Conservation (phyloP, 495 filamentous ascomycete genomes). For the Talaromyces liani region DNA sequence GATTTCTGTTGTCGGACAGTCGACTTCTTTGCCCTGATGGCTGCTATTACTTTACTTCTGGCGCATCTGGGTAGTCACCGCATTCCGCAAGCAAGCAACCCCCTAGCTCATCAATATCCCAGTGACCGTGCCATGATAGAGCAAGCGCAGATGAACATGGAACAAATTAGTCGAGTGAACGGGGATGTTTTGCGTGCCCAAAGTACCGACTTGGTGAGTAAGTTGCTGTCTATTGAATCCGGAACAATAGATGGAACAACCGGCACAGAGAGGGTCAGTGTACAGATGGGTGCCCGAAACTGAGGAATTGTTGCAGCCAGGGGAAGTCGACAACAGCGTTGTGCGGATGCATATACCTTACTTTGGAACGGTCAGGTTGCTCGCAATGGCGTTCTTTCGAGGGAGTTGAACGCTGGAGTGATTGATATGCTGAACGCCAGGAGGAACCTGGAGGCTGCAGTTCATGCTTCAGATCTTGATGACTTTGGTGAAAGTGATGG, state of each 20-base stretch:
- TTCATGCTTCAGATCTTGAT: neutral
- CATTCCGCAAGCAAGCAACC: conserved; percentile 2
- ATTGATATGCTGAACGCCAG: neutral
- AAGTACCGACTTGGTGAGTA: conserved; percentile 31
- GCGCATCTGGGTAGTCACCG: conserved; percentile 9
- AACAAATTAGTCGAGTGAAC: conserved; percentile 16
- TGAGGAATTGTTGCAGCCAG: neutral
- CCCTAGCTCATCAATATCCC: conserved; percentile 30
- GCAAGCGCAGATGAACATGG: conserved; percentile 28
- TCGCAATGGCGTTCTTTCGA: conserved; percentile 7
- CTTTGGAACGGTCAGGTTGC: conserved; percentile 20
- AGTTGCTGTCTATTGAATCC: conserved; percentile 17
- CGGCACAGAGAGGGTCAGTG: conserved; percentile 8
- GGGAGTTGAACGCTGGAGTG: neutral
- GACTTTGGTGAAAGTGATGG: neutral
- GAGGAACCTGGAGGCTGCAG: neutral
- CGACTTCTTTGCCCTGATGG: conserved; percentile 43
- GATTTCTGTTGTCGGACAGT: conserved; percentile 36
- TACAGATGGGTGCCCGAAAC: conserved; percentile 8
- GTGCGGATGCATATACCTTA: conserved; percentile 25
- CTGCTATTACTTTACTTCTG: conserved; percentile 25
- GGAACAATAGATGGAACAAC: conserved; percentile 12
- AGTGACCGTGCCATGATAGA: conserved; percentile 39
- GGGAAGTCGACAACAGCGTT: conserved; percentile 9
- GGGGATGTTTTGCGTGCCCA: conserved; percentile 18